A percentile compares a stretch with the other conserved stretches of the same genome.
These are phyloP conservation scores for Ceratopteris richardii DNA, from an alignment of 75 land plant genomes.

Conservation along the genomic window DNA sequence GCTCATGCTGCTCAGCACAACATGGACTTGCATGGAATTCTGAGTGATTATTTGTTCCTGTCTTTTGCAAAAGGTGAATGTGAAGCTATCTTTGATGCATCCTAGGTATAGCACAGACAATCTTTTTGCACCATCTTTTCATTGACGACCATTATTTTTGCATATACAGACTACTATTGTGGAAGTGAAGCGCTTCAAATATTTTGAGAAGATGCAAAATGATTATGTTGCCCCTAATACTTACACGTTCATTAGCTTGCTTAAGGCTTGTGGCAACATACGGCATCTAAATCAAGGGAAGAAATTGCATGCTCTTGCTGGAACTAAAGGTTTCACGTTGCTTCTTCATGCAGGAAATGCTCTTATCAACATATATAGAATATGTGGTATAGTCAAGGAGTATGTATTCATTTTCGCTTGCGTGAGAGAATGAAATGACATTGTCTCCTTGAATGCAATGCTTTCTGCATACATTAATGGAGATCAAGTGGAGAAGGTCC, in stretches of 20 bases:
- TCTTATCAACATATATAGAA: constrained; percentile 27
- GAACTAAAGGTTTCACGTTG: constrained; percentile 23
- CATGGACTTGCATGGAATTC: neutral
- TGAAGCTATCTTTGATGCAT: neutral
- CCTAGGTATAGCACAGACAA: neutral
- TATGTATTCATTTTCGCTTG: constrained; percentile 26
- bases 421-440: constrained; percentile 17
- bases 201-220: neutral
- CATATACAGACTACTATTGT: constrained; percentile 17
- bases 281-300: constrained; percentile 10
- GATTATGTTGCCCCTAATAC: constrained; percentile 13
- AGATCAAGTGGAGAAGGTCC: constrained; percentile 14
- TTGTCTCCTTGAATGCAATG: constrained; percentile 38
- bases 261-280: constrained; percentile 18
- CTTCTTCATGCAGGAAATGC: constrained; percentile 18
- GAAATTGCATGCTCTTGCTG: constrained; percentile 15
- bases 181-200: neutral
- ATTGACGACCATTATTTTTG: constrained; percentile 23
- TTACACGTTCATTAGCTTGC: constrained; percentile 26
- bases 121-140: neutral
- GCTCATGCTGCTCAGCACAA: too few species aligned
- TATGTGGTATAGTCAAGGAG: constrained; percentile 14
- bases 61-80: neutral
- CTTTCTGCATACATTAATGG: constrained; percentile 23
- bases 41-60: neutral